Evolutionary conservation across 2,329 filamentous ascomycete species (phyloP).

Genomic region (Colletotrichum acutatum): DNA sequence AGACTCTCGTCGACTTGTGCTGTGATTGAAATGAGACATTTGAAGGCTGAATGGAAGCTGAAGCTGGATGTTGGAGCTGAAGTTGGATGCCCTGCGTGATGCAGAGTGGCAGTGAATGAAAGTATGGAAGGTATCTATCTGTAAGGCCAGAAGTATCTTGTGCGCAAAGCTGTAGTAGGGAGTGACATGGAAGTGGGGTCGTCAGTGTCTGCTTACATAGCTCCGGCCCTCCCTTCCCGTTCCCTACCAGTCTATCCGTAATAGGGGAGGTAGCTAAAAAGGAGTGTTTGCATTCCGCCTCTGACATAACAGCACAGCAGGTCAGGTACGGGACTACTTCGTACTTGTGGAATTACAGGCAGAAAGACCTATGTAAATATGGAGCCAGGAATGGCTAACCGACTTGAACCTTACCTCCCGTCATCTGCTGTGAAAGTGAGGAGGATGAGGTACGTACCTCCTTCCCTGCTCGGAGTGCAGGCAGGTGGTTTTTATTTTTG

Average conservation of each 20-base stretch:
- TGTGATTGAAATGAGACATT: neutral
- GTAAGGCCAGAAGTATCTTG: neutral
- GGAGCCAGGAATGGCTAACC: neutral
- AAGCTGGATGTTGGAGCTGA: neutral
- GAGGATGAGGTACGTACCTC: constrained; percentile 8
- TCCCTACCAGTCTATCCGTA: constrained; percentile 8
- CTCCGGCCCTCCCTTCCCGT: constrained; percentile 12
- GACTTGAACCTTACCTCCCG: neutral
- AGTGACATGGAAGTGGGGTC: neutral
- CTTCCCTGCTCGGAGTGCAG: constrained; percentile 1
- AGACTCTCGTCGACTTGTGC: neutral
- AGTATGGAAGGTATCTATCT: neutral
- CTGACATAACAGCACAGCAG: neutral
- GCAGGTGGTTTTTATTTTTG: neutral
- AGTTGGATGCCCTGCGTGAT: neutral
- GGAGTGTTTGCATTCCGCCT: constrained; percentile 1
- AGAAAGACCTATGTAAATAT: neutral
- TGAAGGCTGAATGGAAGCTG: neutral
- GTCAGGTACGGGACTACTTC: too few relatives aligned
- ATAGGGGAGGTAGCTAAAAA: neutral
- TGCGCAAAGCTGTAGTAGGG: neutral
- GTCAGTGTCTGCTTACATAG: constrained; percentile 22
- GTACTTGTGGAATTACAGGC: neutral
- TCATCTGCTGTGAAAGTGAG: neutral
- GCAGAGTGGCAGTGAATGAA: neutral